Evolutionary conservation across 306 rosid genomes (phyloP).

Genomic region (Elaeagnus macrophylla): DNA sequence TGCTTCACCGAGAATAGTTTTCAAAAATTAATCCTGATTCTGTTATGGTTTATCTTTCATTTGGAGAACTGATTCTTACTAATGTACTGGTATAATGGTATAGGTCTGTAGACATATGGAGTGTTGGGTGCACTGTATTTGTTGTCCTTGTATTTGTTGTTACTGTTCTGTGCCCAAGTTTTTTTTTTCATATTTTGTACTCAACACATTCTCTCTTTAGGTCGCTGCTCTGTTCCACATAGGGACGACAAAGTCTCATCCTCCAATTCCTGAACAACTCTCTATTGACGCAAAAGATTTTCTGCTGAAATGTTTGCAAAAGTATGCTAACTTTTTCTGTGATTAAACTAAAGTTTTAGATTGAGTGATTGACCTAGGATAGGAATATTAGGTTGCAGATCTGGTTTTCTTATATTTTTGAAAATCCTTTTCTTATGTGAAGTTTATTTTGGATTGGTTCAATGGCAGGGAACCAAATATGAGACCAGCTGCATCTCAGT

Average conservation of each 20-base stretch:
- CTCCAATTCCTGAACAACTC: slow-evolving; percentile 94
- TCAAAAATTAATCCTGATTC: too few relatives aligned
- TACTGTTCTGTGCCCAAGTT: slow-evolving; percentile 6
- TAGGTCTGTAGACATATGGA: slow-evolving; percentile 99
- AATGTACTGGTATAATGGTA: slow-evolving; percentile 20
- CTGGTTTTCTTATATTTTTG: neutral
- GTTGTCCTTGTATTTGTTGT: slow-evolving; percentile 13
- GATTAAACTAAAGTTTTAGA: slow-evolving; percentile 8
- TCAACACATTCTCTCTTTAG: slow-evolving; percentile 30
- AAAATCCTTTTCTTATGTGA: neutral
- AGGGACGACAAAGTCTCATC: slow-evolving; percentile 97
- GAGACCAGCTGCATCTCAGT: slow-evolving; percentile 75
- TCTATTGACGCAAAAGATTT: slow-evolving; percentile 83
- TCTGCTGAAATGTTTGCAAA: slow-evolving; percentile 83
- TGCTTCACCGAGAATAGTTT: too few relatives aligned
- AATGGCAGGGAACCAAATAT: slow-evolving; percentile 78
- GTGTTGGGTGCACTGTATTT: slow-evolving; percentile 96
- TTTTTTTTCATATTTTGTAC: neutral
- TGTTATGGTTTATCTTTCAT: slow-evolving; percentile 1
- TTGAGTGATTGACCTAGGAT: neutral
- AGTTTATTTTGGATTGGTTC: slow-evolving; percentile 8
- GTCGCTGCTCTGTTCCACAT: slow-evolving; percentile 97
- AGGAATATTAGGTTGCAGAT: slow-evolving; percentile 1
- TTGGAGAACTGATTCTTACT: slow-evolving; percentile 15
- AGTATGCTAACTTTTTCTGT: slow-evolving; percentile 43